A percentile compares a stretch with the other conserved stretches of the same genome.
These are phyloP conservation scores for Anisodus acutangulus DNA, from an alignment of 257 asterid genomes.

Conservation along the genomic window DNA sequence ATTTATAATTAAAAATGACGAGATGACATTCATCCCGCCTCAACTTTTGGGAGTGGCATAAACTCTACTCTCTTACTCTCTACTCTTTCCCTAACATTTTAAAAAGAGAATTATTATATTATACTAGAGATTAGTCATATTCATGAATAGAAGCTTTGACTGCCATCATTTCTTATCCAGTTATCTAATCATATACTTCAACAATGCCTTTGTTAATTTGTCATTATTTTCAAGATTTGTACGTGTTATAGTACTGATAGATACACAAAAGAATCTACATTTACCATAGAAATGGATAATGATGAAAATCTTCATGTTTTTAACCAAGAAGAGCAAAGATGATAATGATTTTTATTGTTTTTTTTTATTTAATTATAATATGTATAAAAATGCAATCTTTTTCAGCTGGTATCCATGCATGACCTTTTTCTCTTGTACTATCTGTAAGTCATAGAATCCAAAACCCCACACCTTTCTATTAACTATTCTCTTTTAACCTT, in stretches of 20 bases:
- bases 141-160: conserved; percentile 23
- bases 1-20: no score
- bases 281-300: neutral
- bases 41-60: neutral
- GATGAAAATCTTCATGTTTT: neutral
- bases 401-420: neutral
- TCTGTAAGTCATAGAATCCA: neutral
- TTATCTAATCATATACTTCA: neutral
- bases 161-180: neutral
- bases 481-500: conserved; percentile 12
- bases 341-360: neutral
- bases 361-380: neutral
- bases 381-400: conserved; percentile 9
- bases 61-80: neutral
- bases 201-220: neutral
- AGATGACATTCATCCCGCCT: neutral
- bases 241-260: neutral
- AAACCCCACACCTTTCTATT: conserved; percentile 4
- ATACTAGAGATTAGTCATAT: neutral
- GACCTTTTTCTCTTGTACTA: no score
- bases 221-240: conserved; percentile 11
- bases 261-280: neutral
- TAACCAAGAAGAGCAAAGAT: neutral
- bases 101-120: neutral
- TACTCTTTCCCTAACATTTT: neutral